A percentile compares a stretch with the other conserved stretches of the same genome.
Evolutionary conservation across 345 rosid species (phyloP).

Genomic region (Excoecaria agallocha): DNA sequence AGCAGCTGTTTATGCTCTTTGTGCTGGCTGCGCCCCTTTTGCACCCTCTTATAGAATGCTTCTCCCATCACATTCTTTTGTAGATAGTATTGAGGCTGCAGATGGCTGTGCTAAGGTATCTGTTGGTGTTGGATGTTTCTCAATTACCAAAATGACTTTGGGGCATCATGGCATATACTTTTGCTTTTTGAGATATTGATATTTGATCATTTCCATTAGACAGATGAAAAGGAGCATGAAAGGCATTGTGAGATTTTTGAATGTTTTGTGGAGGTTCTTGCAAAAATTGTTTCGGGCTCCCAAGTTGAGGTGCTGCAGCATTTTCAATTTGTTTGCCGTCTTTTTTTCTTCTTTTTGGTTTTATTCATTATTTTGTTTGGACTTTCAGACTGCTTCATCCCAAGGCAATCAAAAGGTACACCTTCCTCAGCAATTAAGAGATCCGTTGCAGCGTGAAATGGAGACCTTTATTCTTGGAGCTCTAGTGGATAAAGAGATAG

Average conservation of each 20-base stretch:
- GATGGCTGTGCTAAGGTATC: slow-evolving; percentile 50
- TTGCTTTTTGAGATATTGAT: slow-evolving; percentile 19
- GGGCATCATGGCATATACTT: slow-evolving; percentile 19
- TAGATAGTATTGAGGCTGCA: slow-evolving; percentile 42
- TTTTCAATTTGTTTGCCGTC: slow-evolving; percentile 10
- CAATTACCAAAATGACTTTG: slow-evolving; percentile 5
- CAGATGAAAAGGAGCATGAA: slow-evolving; percentile 44
- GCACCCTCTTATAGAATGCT: slow-evolving; percentile 33
- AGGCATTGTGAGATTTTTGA: slow-evolving; percentile 54
- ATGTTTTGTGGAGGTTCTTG: slow-evolving; percentile 75
- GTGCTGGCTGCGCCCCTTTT: slow-evolving; percentile 62
- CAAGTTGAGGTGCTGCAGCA: slow-evolving; percentile 37
- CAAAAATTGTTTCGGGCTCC: slow-evolving; percentile 44
- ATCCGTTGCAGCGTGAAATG: slow-evolving; percentile 70
- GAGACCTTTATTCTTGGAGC: slow-evolving; percentile 52
- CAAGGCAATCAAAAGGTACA: slow-evolving; percentile 42
- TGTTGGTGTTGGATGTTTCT: slow-evolving; percentile 16
- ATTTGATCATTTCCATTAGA: slow-evolving; percentile 38
- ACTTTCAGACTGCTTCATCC: slow-evolving; percentile 44
- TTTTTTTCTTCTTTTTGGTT: not conserved
- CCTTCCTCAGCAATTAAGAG: slow-evolving; percentile 72
- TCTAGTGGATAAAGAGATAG: slow-evolving; percentile 40
- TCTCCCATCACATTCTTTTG: slow-evolving; percentile 31
- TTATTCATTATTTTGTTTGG: slow-evolving; percentile 13
- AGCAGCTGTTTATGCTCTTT: slow-evolving; percentile 74